phyloP scores from a whole-genome alignment of 345 rosid genomes.

The Erysimum cheiranthoides region DNA sequence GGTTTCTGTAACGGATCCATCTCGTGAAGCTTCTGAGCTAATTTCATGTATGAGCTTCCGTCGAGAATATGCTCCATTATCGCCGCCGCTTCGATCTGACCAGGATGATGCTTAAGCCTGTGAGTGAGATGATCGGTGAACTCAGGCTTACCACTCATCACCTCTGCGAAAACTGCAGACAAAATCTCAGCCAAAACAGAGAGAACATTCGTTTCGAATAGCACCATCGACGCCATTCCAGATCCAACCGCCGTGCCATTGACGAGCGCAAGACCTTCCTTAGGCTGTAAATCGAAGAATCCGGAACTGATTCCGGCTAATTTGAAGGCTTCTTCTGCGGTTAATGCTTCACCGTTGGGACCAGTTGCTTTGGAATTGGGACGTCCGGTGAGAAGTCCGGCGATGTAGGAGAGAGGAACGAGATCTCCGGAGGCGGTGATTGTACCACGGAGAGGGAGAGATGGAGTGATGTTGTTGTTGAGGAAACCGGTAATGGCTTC shows the following conservation, averaged over 20 bases:
- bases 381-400: constrained; percentile 65
- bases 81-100: constrained; percentile 84
- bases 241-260: constrained; percentile 83
- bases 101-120: constrained; percentile 77
- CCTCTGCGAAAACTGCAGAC: constrained; percentile 72
- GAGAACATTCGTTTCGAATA: constrained; percentile 61
- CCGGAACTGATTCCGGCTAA: constrained; percentile 52
- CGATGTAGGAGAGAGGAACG: constrained; percentile 72
- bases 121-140: constrained; percentile 79
- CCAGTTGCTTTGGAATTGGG: constrained; percentile 68
- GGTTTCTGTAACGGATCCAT: constrained; percentile 79
- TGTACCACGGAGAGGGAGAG: constrained; percentile 75
- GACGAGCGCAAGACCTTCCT: constrained; percentile 78
- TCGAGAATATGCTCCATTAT: constrained; percentile 77
- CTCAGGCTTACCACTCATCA: constrained; percentile 80
- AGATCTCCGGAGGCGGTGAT: constrained; percentile 81
- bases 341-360: constrained; percentile 55
- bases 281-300: constrained; percentile 72
- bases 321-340: constrained; percentile 56
- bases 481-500: constrained; percentile 71
- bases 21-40: constrained; percentile 64
- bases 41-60: constrained; percentile 67
- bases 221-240: constrained; percentile 71
- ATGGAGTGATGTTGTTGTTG: constrained; percentile 71
- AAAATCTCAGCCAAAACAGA: constrained; percentile 63